Evolutionary conservation across 2,329 filamentous ascomycete genomes (phyloP).

Genomic region (Neoarthrinium moseri): DNA sequence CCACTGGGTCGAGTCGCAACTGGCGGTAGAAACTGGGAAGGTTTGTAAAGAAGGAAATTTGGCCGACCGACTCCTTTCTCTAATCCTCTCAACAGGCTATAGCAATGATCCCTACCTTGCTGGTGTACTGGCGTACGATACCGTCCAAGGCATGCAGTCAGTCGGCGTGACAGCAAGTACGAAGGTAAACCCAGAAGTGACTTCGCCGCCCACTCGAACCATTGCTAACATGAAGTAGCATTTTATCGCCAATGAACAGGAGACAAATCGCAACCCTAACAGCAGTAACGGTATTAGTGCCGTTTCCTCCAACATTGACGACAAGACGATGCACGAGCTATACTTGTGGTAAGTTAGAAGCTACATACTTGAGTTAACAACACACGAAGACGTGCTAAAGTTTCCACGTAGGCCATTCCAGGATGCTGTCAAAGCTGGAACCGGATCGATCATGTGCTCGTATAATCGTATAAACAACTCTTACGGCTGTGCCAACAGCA

Average conservation of each 20-base stretch:
- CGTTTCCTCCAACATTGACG: conserved; percentile 56
- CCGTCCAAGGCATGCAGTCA: conserved; percentile 67
- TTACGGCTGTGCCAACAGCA: conserved; percentile 69
- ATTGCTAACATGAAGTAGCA: conserved; percentile 41
- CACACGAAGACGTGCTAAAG: conserved; percentile 9
- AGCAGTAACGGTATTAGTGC: conserved; percentile 44
- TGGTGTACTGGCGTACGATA: conserved; percentile 42
- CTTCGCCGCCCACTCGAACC: conserved; percentile 51
- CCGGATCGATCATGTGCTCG: conserved; percentile 57
- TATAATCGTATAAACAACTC: conserved; percentile 73
- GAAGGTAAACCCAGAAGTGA: conserved; percentile 39
- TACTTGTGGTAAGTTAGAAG: conserved; percentile 63
- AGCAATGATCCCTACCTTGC: conserved; percentile 61
- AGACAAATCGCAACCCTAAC: conserved; percentile 65
- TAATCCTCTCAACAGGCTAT: conserved; percentile 25
- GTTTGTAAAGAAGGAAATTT: conserved; percentile 23
- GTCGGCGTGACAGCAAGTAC: conserved; percentile 68
- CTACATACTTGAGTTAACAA: neutral
- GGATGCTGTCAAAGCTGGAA: conserved; percentile 63
- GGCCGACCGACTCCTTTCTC: neutral
- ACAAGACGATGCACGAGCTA: conserved; percentile 58
- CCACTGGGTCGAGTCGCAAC: conserved; percentile 60
- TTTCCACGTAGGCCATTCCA: conserved; percentile 70
- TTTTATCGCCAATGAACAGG: conserved; percentile 72
- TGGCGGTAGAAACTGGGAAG: conserved; percentile 66